These are phyloP conservation scores for Coemansia erecta DNA, from an alignment of 192 early-diverging fungal species.

Conservation along the genomic window DNA sequence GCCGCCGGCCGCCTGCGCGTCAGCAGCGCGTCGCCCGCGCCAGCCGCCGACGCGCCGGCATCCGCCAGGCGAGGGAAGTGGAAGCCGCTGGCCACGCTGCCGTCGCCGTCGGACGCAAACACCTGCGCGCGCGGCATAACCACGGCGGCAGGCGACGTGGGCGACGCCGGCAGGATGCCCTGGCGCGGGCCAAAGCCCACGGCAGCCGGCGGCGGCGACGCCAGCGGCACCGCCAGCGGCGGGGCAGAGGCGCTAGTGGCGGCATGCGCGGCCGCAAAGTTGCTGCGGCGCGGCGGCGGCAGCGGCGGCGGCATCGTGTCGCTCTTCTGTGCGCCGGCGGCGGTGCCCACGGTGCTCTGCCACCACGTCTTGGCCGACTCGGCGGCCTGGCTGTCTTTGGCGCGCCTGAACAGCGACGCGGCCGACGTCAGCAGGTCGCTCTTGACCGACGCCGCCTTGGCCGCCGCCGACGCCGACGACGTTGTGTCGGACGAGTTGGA, in stretches of 20 bases:
- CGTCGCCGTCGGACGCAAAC: neutral
- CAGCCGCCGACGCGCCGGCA: conserved; percentile 10
- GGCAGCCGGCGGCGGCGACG: too few species aligned
- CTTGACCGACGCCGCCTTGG: conserved; percentile 20
- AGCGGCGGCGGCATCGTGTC: too few species aligned
- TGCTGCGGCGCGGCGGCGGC: too few species aligned
- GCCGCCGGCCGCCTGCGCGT: conserved; percentile 35
- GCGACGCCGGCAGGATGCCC: neutral
- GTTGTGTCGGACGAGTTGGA: neutral
- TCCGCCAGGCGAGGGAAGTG: conserved; percentile 22
- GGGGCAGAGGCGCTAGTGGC: too few species aligned
- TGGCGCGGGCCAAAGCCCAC: neutral
- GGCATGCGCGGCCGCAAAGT: too few species aligned
- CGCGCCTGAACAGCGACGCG: conserved; percentile 36
- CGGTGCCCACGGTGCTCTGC: conserved; percentile 37
- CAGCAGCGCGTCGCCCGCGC: conserved; percentile 24
- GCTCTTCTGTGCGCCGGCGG: neutral
- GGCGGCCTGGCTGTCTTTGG: conserved; percentile 47
- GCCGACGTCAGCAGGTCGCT: conserved; percentile 31
- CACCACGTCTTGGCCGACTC: conserved; percentile 52
- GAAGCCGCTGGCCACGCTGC: conserved; percentile 17
- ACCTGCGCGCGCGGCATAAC: neutral
- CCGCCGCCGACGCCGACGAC: neutral
- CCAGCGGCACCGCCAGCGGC: too few species aligned
- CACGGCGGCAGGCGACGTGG: neutral